Evolutionary conservation across 2,329 filamentous ascomycete species (phyloP).

Genomic region (Rhynchosporium graminicola): DNA sequence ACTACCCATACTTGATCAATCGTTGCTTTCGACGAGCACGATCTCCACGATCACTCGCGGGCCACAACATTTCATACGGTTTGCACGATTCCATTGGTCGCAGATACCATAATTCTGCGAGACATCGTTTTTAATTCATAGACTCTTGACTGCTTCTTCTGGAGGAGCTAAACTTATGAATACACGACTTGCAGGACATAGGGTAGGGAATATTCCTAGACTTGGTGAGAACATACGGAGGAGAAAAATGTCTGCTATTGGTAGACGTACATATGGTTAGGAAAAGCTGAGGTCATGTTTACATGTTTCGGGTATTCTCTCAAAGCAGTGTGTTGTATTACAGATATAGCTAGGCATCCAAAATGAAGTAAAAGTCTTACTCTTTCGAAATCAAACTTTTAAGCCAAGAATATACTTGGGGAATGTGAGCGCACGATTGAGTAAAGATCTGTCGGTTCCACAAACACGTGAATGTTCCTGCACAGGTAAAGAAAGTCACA

Average conservation of each 20-base stretch:
- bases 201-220: background rate
- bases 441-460: background rate
- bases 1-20: background rate
- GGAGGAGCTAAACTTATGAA: background rate
- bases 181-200: background rate
- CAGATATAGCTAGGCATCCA: background rate
- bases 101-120: background rate
- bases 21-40: background rate
- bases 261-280: background rate
- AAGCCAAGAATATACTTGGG: too few species aligned
- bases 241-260: background rate
- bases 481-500: background rate
- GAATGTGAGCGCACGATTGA: too few species aligned
- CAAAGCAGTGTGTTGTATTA: background rate
- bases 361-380: background rate
- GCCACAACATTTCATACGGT: too few species aligned
- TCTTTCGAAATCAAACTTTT: too few species aligned
- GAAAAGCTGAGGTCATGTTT: constrained; percentile 1
- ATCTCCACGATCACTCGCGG: too few species aligned
- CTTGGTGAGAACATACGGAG: background rate
- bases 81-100: background rate
- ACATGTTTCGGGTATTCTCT: background rate
- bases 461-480: background rate
- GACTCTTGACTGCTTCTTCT: background rate
- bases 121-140: background rate